phyloP scores from a whole-genome alignment of 169 alveolate species.

The Cryptosporidium parvum region DNA sequence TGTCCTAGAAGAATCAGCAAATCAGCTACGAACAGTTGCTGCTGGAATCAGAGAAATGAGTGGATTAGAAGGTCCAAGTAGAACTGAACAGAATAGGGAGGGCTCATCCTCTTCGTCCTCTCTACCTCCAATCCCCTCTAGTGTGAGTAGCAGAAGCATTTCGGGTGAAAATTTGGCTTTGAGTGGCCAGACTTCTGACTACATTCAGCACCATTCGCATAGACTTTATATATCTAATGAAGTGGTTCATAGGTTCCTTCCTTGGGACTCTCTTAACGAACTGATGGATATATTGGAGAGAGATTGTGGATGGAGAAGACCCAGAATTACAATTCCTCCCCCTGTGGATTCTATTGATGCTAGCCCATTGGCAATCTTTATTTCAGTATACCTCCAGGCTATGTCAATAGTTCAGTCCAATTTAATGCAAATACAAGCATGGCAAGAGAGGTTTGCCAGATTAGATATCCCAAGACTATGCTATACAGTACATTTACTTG shows the following conservation, averaged over 20 bases:
- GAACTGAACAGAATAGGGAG: background rate
- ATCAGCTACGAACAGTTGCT: constrained; percentile 45
- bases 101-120: background rate
- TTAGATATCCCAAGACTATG: constrained; percentile 66
- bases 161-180: background rate
- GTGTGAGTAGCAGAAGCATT: constrained; percentile 21
- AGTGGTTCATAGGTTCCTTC: constrained; percentile 55
- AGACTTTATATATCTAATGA: constrained; percentile 67
- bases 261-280: constrained; percentile 72
- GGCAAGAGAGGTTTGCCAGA: constrained; percentile 75
- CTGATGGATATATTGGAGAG: constrained; percentile 40
- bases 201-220: constrained; percentile 70
- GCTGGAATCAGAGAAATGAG: constrained; percentile 46
- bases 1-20: constrained; percentile 55
- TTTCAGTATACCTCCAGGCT: constrained; percentile 62
- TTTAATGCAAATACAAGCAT: constrained; percentile 67
- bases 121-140: constrained; percentile 61
- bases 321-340: constrained; percentile 69
- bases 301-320: constrained; percentile 70
- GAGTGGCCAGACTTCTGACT: constrained; percentile 7
- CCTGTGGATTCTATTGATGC: constrained; percentile 43
- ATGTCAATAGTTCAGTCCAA: constrained; percentile 45
- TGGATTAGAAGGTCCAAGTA: constrained; percentile 23
- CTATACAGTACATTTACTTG: constrained; percentile 55
- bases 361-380: constrained; percentile 54